These are phyloP conservation scores for Medicago ruthenica DNA, from an alignment of 306 rosid genomes.

Conservation along the genomic window DNA sequence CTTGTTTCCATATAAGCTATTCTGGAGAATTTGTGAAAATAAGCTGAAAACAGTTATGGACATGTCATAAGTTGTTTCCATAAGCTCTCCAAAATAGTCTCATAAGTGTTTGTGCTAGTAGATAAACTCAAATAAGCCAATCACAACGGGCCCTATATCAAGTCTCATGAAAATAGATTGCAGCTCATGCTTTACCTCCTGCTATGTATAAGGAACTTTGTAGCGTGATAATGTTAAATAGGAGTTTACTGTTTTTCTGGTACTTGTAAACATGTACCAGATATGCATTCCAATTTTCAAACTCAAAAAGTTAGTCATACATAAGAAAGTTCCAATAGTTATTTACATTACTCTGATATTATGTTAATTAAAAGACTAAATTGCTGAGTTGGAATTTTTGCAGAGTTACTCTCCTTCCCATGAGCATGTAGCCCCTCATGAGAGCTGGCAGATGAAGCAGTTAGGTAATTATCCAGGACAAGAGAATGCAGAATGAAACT, in stretches of 20 bases:
- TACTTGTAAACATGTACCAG: conserved; percentile 16
- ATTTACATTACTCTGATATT: not conserved
- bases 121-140: no score
- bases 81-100: no score
- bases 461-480: conserved; percentile 61
- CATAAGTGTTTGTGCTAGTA: no score
- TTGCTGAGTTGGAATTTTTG: conserved; percentile 40
- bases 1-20: no score
- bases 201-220: not conserved
- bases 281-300: conserved; percentile 10
- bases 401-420: conserved; percentile 78
- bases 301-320: conserved; percentile 21
- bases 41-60: no score
- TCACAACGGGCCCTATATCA: not conserved
- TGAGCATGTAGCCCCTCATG: conserved; percentile 72
- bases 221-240: not conserved
- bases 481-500: conserved; percentile 54
- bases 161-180: conserved; percentile 14
- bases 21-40: no score
- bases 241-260: conserved; percentile 6
- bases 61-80: no score
- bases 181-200: not conserved
- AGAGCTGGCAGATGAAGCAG: conserved; percentile 81
- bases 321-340: conserved; percentile 7
- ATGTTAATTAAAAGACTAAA: conserved; percentile 32